A percentile compares a stretch with the other conserved stretches of the same genome.
Conservation (phyloP, 2,329 filamentous ascomycete species). For the Penicillium sp. region DNA sequence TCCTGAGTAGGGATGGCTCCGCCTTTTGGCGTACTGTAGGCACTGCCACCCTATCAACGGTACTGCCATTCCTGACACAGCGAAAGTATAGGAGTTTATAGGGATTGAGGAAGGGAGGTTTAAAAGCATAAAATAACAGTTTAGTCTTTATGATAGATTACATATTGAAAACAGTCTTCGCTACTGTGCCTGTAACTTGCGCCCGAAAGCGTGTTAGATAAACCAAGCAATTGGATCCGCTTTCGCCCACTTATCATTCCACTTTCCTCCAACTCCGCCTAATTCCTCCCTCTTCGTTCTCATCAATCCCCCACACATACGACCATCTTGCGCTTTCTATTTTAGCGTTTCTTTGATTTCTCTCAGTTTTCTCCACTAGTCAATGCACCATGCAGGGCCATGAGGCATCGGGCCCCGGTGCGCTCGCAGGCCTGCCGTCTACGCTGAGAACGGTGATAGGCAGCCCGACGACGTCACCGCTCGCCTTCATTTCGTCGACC, state of each 20-base stretch:
- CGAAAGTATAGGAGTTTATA: background rate
- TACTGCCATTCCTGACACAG: constrained; percentile 3
- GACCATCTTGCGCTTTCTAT: background rate
- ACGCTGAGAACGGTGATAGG: constrained; percentile 35
- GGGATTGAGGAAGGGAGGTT: background rate
- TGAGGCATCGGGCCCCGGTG: constrained; percentile 41
- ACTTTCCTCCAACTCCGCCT: constrained; percentile 4
- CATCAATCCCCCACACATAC: background rate
- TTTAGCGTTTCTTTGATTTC: constrained; percentile 1
- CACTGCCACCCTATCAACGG: background rate
- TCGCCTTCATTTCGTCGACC: constrained; percentile 16
- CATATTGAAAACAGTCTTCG: background rate
- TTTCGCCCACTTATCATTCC: constrained; percentile 15
- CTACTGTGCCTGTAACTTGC: background rate
- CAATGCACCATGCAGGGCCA: constrained; percentile 42
- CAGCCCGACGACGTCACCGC: constrained; percentile 29
- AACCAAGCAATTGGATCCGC: constrained; percentile 10
- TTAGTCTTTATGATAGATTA: background rate
- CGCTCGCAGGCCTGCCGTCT: constrained; percentile 35
- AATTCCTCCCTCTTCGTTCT: constrained; percentile 2
- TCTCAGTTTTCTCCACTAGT: constrained; percentile 11
- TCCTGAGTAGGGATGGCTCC: constrained; percentile 16
- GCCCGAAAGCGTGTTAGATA: constrained; percentile 32
- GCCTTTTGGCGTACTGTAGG: background rate
- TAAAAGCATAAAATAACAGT: background rate